These are phyloP conservation scores for Cupressus sempervirens DNA, from an alignment of 75 land plant species.

Conservation along the genomic window DNA sequence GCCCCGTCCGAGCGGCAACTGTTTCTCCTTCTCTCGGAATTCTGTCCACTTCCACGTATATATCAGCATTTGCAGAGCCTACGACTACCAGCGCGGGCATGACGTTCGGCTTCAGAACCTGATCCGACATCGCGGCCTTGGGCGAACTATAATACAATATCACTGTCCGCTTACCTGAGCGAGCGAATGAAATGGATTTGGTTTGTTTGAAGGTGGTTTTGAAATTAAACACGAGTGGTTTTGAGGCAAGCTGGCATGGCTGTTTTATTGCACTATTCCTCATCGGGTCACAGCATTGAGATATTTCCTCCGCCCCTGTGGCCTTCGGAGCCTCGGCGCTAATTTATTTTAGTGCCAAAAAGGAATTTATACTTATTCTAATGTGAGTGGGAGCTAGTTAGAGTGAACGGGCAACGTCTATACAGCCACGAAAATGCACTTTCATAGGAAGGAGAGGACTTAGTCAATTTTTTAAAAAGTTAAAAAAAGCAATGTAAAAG, in stretches of 20 bases:
- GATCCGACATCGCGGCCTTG: background rate
- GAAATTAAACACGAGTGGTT: background rate
- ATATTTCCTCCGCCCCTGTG: too few species aligned
- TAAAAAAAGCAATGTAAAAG: too few species aligned
- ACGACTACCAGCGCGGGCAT: conserved; percentile 70
- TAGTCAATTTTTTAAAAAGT: too few species aligned
- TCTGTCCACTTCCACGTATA: conserved; percentile 81
- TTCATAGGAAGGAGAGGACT: too few species aligned
- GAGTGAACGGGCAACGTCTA: too few species aligned
- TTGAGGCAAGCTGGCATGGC: background rate
- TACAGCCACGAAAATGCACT: too few species aligned
- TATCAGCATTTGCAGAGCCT: conserved; percentile 96
- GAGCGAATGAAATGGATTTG: background rate
- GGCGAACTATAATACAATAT: background rate
- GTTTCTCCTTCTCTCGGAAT: conserved; percentile 87
- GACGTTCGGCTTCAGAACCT: background rate
- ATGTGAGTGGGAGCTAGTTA: too few species aligned
- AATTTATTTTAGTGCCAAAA: too few species aligned
- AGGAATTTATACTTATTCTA: too few species aligned
- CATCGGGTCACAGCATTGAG: too few species aligned
- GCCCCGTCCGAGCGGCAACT: conserved; percentile 62
- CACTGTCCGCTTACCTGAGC: background rate
- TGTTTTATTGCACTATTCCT: too few species aligned
- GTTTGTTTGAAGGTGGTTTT: background rate
- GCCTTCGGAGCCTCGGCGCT: too few species aligned